Conservation (phyloP, 108 stramenopile species). For the Pelagomonas calceolata region DNA sequence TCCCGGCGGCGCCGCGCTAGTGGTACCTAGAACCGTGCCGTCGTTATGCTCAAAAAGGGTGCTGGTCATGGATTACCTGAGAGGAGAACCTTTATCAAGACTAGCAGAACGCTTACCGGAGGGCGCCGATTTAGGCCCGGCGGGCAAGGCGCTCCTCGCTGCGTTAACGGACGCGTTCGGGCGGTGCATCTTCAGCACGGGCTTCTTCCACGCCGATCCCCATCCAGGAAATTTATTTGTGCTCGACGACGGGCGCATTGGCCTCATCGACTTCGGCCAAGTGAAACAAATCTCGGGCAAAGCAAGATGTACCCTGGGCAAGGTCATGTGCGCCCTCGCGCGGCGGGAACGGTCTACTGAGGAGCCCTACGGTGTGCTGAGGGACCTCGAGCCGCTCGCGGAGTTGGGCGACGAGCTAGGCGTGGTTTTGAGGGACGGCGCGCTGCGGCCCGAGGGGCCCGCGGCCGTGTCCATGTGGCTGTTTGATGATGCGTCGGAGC, state of each 20-base stretch:
- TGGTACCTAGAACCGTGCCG: conserved; percentile 69
- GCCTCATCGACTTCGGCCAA: conserved; percentile 88
- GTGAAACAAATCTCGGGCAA: conserved; percentile 73
- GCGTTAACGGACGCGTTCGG: not conserved
- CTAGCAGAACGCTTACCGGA: conserved; percentile 39
- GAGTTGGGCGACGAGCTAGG: conserved; percentile 68
- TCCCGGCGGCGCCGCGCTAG: conserved; percentile 55
- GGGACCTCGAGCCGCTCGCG: conserved; percentile 58
- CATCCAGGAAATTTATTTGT: conserved; percentile 84
- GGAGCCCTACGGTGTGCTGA: conserved; percentile 40
- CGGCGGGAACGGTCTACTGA: conserved; percentile 32
- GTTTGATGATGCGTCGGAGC: conserved; percentile 63
- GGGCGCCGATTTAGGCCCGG: conserved; percentile 9
- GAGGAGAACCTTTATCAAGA: conserved; percentile 73
- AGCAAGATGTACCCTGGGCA: conserved; percentile 61
- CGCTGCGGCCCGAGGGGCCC: conserved; percentile 57
- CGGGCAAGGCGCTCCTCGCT: not conserved
- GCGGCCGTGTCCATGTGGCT: conserved; percentile 83
- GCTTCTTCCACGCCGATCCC: conserved; percentile 81
- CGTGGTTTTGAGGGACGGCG: conserved; percentile 61
- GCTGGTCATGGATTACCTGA: conserved; percentile 81
- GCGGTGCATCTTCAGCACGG: conserved; percentile 75
- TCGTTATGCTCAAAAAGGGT: conserved; percentile 70
- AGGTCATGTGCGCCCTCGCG: conserved; percentile 77
- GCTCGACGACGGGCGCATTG: conserved; percentile 71